These are phyloP conservation scores for Vickermania ingenoplastis DNA, from an alignment of 208 protist species.

Conservation along the genomic window DNA sequence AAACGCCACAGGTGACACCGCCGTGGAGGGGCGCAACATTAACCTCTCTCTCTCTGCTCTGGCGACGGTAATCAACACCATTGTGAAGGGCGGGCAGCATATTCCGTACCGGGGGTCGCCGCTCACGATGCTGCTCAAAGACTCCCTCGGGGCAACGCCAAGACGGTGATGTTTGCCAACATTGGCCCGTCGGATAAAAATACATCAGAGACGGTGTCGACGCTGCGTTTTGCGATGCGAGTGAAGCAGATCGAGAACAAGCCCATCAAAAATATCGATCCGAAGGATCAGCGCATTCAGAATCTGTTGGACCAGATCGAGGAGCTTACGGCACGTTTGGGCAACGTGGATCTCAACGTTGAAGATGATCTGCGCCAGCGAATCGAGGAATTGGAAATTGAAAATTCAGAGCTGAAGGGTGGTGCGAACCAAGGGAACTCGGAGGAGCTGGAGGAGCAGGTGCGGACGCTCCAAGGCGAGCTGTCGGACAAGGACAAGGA, in stretches of 20 bases:
- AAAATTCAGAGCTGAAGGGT: constrained; percentile 70
- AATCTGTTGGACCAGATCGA: constrained; percentile 84
- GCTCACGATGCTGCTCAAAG: constrained; percentile 91
- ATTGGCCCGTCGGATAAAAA: constrained; percentile 77
- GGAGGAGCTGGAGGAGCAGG: constrained; percentile 78
- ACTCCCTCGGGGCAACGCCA: constrained; percentile 86
- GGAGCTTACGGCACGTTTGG: constrained; percentile 75
- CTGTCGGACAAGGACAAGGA: constrained; percentile 59
- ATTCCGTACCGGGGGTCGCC: constrained; percentile 87
- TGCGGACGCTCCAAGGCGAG: constrained; percentile 49
- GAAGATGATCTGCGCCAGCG: constrained; percentile 82
- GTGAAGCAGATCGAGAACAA: constrained; percentile 95
- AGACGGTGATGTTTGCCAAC: constrained; percentile 92
- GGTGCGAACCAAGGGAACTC: constrained; percentile 65
- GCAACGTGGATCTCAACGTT: constrained; percentile 85
- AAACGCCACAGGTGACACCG: constrained; percentile 86
- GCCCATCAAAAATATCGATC: constrained; percentile 90
- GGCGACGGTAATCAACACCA: constrained; percentile 87
- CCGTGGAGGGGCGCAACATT: constrained; percentile 92
- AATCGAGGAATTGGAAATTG: constrained; percentile 88
- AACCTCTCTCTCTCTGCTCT: constrained; percentile 91
- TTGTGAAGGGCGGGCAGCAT: constrained; percentile 83
- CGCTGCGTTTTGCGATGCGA: constrained; percentile 77
- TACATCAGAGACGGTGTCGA: constrained; percentile 84
- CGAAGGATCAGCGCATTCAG: constrained; percentile 84